These are phyloP conservation scores for Taiwanofungus camphoratus DNA, from an alignment of 1,284 basidiomycete species.

Conservation along the genomic window DNA sequence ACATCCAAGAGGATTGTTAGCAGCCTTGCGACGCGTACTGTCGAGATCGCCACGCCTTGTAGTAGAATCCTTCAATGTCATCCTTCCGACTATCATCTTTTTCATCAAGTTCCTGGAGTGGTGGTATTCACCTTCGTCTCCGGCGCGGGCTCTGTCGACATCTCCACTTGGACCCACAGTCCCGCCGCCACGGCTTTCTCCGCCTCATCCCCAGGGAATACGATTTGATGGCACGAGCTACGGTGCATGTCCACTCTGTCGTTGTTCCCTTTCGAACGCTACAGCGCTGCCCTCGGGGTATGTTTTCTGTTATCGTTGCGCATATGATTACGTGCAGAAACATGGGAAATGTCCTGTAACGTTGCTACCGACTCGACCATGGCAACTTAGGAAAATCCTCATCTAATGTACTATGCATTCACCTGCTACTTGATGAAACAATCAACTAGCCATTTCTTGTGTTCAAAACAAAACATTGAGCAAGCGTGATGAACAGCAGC, in stretches of 20 bases:
- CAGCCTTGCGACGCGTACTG: conserved; percentile 40
- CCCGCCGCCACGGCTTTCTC: conserved; percentile 69
- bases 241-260: conserved; percentile 83
- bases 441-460: too few species aligned
- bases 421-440: too few species aligned
- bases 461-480: too few species aligned
- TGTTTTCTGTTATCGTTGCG: conserved; percentile 95
- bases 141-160: conserved; percentile 60
- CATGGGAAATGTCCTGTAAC: conserved; percentile 86
- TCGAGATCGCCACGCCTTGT: conserved; percentile 53
- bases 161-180: conserved; percentile 63
- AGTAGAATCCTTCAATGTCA: conserved; percentile 73
- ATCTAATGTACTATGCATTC: conserved; percentile 38
- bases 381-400: conserved; percentile 86
- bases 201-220: conserved; percentile 65
- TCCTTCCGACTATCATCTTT: conserved; percentile 91
- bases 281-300: conserved; percentile 91
- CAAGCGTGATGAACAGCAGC: too few species aligned
- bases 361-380: conserved; percentile 63
- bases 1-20: conserved; percentile 31
- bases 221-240: conserved; percentile 58
- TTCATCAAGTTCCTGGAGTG: conserved; percentile 97
- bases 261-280: conserved; percentile 74
- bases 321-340: conserved; percentile 79
- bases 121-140: conserved; percentile 97